Base-by-base conservation (phyloP, 768 basidiomycete species). In the Termitomyces sp. region DNA sequence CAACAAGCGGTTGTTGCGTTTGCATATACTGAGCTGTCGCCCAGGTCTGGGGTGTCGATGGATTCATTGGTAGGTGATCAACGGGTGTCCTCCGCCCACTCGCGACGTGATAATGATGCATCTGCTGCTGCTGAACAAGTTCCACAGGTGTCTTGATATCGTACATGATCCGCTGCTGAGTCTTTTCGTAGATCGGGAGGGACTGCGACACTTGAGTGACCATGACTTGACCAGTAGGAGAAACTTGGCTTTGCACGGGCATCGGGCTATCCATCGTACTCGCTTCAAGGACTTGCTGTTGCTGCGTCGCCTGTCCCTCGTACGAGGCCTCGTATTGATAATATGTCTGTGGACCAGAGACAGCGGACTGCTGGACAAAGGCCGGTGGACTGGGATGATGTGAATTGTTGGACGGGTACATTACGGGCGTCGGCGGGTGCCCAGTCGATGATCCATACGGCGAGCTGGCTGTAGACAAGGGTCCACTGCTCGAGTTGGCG, bases 141-240 rank as follows among this genome's bases (percentile, higher is more conserved):
- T 70, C 71, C 62, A 69, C 53, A n/a, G 62, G 18, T 10, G 68
- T 55, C 59, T 73, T 74, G 47, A 67, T 50, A 18, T 73, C 71
- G 53, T 69, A 75, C 59, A 71, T 61, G 47, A 60, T 50, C 24
- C 48, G 56, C 9, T 33, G 50, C 34, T 62, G 63, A 37, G 47
- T 22, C 58, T 71, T 68, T 39, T 72, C 69, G 53, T 67, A 64
- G 27, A 60, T 36, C 27, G 66, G 55, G 51, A 64, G 55, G 22
- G 62, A 45, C 9, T 53, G 52, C 8, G 52, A 43, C 24, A 34
- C 43, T 34, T 54, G 58, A 36, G 62, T 51, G 50, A 55, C 37
- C 26, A 59, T 49, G 22, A 36, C 37, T 30, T 46, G 59, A 16
- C 30, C 22, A 37, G 24, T 13, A 34, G 36, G 13, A 20, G 55